Base-by-base conservation (phyloP, 306 rosid genomes). In the Lupinus albus region DNA sequence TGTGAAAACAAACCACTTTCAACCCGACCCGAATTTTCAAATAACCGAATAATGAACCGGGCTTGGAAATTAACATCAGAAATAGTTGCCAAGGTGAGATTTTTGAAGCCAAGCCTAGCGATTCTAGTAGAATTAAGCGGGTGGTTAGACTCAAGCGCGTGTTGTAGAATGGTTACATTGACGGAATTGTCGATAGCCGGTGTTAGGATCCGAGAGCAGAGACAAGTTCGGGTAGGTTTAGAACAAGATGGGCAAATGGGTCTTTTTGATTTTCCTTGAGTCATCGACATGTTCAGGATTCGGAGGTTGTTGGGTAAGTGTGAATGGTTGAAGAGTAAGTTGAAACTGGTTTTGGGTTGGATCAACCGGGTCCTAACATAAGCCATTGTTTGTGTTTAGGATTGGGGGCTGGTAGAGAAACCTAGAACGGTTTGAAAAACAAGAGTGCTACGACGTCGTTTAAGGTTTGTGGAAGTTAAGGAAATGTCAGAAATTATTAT, bases 81-180 rank as follows among this genome's bases (percentile, higher is more conserved):
- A 83, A 92, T 91, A 45, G 85, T 76, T n/a, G 77, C 76, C 1
- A 89, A 36, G 0, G 64, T 68, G 61, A 92, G 69, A 83, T 92
- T 89, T 65, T 78, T 86, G 44, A 92, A 80, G 11, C 96, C 95
- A 39, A 92, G 13, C 69, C 16, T 77, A 2, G 88, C 98, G 80
- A 92, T 92, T 61, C 93, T 84, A 20, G 91, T 72, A 18, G 96
- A 92, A 79, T 92, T 92, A 18, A 92, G 93, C 0, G 95, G 96
- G 65, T 92, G 95, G 30, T 84, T 92, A 57, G 28, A 71, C 85
- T 92, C 96, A 8, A 83, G 47, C 33, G 83, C 74, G 70, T 92
- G 98, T 52, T 87, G 95, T 8, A 89, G 89, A 79, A 92, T 84
- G 70, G 87, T 83, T 1, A 92, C 92, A 8, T 81, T 70, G 2